These are phyloP conservation scores for Monosporascus sp. DNA, from an alignment of 2,329 filamentous ascomycete species.

Conservation along the genomic window DNA sequence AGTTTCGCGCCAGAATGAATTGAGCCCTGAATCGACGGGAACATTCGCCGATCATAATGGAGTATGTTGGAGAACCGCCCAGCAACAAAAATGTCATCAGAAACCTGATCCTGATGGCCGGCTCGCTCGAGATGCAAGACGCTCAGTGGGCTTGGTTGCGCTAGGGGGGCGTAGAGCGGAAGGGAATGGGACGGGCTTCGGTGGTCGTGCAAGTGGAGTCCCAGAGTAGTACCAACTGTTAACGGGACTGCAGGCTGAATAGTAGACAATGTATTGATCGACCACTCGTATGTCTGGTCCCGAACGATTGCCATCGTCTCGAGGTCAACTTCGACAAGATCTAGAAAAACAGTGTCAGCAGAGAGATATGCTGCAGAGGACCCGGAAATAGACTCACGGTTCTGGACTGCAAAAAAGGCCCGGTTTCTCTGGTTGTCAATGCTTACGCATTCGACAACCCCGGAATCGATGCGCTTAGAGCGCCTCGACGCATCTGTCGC, in stretches of 20 bases:
- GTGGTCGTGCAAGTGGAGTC: constrained; percentile 78
- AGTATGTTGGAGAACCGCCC: constrained; percentile 86
- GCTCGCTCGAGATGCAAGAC: constrained; percentile 70
- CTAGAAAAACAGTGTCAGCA: constrained; percentile 23
- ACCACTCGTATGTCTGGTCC: constrained; percentile 69
- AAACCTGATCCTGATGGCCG: constrained; percentile 47
- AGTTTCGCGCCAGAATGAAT: constrained; percentile 80
- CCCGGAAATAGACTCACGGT: constrained; percentile 42
- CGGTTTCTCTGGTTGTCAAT: constrained; percentile 62
- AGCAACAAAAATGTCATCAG: constrained; percentile 80
- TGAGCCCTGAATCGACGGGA: constrained; percentile 70
- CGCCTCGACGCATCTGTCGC: constrained; percentile 39
- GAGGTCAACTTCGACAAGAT: constrained; percentile 78
- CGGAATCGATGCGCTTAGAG: constrained; percentile 64
- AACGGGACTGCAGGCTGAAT: constrained; percentile 62
- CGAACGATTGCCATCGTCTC: constrained; percentile 64
- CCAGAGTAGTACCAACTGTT: constrained; percentile 77
- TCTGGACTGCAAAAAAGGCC: constrained; percentile 77
- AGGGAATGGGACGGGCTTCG: constrained; percentile 42
- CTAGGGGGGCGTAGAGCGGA: constrained; percentile 63
- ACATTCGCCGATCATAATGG: constrained; percentile 82
- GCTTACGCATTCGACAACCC: constrained; percentile 76
- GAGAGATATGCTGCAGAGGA: not conserved
- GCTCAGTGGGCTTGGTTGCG: constrained; percentile 75
- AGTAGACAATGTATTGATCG: constrained; percentile 77